Percentiles rank a stretch among this genome's conserved stretches.
These are phyloP conservation scores for Arthrobotrys conoides DNA, from an alignment of 2,329 filamentous ascomycete genomes.

Conservation along the genomic window DNA sequence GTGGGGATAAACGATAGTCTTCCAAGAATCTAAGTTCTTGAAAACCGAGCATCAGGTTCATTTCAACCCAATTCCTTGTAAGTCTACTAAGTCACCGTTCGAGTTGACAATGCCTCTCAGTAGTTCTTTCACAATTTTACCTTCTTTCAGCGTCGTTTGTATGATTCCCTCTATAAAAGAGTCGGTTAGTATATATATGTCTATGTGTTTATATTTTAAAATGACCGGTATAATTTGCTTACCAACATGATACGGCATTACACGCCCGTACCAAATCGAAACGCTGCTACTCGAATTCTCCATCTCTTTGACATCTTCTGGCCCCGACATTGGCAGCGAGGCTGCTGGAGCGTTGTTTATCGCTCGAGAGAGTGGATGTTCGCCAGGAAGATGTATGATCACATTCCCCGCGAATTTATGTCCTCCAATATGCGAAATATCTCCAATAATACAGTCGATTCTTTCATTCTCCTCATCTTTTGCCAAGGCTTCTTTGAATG, in stretches of 20 bases:
- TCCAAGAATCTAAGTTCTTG: too few species aligned
- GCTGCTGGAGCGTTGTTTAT: slow-evolving; percentile 33
- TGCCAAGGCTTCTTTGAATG: slow-evolving; percentile 70
- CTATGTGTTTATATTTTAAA: background rate
- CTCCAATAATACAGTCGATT: slow-evolving; percentile 74
- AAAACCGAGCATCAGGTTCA: too few species aligned
- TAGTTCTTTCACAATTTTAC: slow-evolving; percentile 78
- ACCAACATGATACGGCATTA: slow-evolving; percentile 79
- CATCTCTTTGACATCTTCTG: slow-evolving; percentile 68
- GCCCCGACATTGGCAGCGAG: slow-evolving; percentile 67
- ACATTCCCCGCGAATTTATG: slow-evolving; percentile 90
- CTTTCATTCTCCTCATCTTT: background rate
- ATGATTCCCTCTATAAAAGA: slow-evolving; percentile 74
- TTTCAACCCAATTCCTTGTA: slow-evolving; percentile 20
- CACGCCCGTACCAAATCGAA: slow-evolving; percentile 85
- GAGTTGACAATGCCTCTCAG: slow-evolving; percentile 79
- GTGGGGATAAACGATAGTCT: too few species aligned
- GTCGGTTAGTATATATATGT: background rate
- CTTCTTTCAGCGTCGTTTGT: slow-evolving; percentile 77
- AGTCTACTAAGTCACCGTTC: slow-evolving; percentile 67
- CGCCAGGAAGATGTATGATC: slow-evolving; percentile 79
- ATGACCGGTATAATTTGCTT: background rate
- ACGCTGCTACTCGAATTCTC: slow-evolving; percentile 70
- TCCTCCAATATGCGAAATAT: slow-evolving; percentile 85
- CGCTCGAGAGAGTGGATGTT: slow-evolving; percentile 29